Conservation (phyloP, 2,329 filamentous ascomycete species). For the Akanthomyces lecanii region DNA sequence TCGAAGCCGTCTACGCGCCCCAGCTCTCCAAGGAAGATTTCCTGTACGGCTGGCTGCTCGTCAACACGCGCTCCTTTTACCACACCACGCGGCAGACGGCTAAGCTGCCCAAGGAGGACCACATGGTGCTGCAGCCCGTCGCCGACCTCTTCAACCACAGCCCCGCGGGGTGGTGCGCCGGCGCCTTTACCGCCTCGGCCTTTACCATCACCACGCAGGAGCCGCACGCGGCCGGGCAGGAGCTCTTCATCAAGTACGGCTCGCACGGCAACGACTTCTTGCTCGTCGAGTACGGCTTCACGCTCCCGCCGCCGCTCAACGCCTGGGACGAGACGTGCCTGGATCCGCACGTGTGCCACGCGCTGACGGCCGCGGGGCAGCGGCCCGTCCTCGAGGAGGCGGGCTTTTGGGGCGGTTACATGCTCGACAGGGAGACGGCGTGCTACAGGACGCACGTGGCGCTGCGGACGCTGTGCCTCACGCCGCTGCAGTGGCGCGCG, state of each 20-base stretch:
- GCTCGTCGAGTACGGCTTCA: conserved; percentile 61
- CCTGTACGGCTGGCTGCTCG: conserved; percentile 53
- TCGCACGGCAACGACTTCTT: conserved; percentile 66
- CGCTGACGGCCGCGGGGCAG: conserved; percentile 31
- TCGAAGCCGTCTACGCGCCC: conserved; percentile 27
- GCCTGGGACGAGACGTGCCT: conserved; percentile 48
- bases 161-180: conserved; percentile 50
- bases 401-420: conserved; percentile 49
- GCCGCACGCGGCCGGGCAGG: conserved; percentile 52
- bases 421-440: conserved; percentile 45
- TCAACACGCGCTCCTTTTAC: conserved; percentile 62
- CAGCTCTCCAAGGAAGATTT: conserved; percentile 38
- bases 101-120: conserved; percentile 46
- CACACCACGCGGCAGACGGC: conserved; percentile 45
- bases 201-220: conserved; percentile 53
- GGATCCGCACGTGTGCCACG: conserved; percentile 43
- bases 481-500: conserved; percentile 37
- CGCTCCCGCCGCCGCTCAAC: conserved; percentile 40
- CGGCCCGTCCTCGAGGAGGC: conserved; percentile 38
- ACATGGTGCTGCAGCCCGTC: conserved; percentile 66
- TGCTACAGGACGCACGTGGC: conserved; percentile 56
- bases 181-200: conserved; percentile 45
- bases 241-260: conserved; percentile 67
- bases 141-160: conserved; percentile 67
- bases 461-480: conserved; percentile 36